Evolutionary conservation across 768 basidiomycete genomes (phyloP), one percentile per base, ranked within the genome.

Genomic region (Mycena epipterygia): DNA sequence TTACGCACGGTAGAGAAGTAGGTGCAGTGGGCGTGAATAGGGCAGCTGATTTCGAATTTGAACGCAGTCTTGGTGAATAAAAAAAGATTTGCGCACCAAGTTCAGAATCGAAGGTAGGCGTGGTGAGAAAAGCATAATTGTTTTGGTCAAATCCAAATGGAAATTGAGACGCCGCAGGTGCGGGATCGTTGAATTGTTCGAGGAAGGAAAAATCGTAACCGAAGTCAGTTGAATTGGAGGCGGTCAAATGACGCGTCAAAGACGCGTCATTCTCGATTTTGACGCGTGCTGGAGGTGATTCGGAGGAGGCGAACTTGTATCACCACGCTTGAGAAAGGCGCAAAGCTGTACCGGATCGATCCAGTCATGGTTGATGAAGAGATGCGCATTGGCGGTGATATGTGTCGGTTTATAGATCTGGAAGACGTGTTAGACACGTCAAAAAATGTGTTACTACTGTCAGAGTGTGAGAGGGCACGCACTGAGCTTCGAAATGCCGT

Each of bases 401-500:
- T 51, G 37, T 14, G 11, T 14, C 29, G 21, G 23, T 23, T 17
- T 29, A 14, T 49, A 62, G 61, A 62, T 51, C 61, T 62, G 29
- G 30, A 12, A 13, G 5, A n/a, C n/a, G 41, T 21, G 17, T 23
- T 44, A 2, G 61, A 39, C 48, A 33, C 61, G 49, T 49, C 61
- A 51, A 16, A 13, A 4, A 23, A 4, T 12, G 9, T 9, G 57
- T 61, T n/a, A 5, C 12, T 14, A 6, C 35, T 37, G 14, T 37
- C 35, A 37, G 35, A 37, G 14, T 14, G 14, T 37, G 8, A 32
- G 7, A 23, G n/a, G 6, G 21, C 23, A 29, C 62, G 29, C 30
- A 64, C 62, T 14, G 41, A 55, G 39, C 51, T 63, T 63, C 61
- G 48, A 42, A 63, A 63, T 46, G 61, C 61, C 61, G 61, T 63